These are phyloP conservation scores for Trichosanthes truncata DNA, from an alignment of 306 rosid species.

Conservation along the genomic window DNA sequence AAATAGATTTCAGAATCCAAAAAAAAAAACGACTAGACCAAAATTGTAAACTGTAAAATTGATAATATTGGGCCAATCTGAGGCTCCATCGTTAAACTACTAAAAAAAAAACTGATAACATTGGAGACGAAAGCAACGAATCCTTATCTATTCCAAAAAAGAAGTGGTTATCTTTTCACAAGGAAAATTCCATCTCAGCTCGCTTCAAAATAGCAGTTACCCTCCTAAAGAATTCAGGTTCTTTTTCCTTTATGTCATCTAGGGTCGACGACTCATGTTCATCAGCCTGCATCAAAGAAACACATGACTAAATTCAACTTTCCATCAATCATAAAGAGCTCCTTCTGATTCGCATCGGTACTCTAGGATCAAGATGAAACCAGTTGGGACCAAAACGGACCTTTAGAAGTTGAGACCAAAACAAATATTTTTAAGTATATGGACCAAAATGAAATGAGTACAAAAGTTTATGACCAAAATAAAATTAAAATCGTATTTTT, in stretches of 20 bases:
- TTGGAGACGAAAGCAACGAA: neutral
- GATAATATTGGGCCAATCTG: neutral
- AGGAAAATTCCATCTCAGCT: slow-evolving; percentile 63
- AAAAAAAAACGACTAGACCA: neutral
- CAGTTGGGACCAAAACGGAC: neutral
- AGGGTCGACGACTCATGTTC: slow-evolving; percentile 61
- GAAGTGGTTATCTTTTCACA: slow-evolving; percentile 12
- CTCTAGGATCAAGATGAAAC: neutral
- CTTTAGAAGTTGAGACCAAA: neutral
- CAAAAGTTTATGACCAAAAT: neutral
- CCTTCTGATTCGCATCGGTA: neutral
- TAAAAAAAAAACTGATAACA: neutral
- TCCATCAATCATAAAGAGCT: neutral
- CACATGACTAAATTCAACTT: neutral
- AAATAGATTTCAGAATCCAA: neutral
- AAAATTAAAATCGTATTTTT: neutral
- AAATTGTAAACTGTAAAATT: neutral
- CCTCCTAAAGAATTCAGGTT: slow-evolving; percentile 57
- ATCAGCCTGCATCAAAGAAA: slow-evolving; percentile 49
- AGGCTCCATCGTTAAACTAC: neutral
- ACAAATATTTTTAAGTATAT: neutral
- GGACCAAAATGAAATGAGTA: neutral
- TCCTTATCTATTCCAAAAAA: neutral
- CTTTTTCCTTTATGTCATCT: slow-evolving; percentile 53
- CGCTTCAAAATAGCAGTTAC: slow-evolving; percentile 49